Conservation (phyloP, 2,329 filamentous ascomycete species). For the Aspergillus hortae region DNA sequence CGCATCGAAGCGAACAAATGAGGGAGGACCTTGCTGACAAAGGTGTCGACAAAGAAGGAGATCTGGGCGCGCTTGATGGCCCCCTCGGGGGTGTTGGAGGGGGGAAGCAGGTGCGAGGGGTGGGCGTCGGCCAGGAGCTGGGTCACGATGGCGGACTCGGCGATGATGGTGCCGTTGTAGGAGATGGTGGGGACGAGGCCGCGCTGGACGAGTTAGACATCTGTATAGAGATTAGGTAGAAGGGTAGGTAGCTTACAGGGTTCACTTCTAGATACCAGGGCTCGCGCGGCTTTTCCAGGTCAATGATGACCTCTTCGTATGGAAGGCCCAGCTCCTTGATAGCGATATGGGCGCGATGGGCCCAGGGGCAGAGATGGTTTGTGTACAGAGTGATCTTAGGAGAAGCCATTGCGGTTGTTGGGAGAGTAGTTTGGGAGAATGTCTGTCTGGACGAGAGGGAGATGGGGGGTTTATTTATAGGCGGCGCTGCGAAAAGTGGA, state of each 20-base stretch:
- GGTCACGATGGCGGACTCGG: slow-evolving; percentile 69
- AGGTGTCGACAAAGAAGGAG: slow-evolving; percentile 70
- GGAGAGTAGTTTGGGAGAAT: not conserved
- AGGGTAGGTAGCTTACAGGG: slow-evolving; percentile 46
- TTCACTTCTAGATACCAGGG: slow-evolving; percentile 74
- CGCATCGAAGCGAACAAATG: slow-evolving; percentile 48
- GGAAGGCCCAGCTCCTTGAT: slow-evolving; percentile 63
- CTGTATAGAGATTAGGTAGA: not conserved
- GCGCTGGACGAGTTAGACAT: slow-evolving; percentile 41
- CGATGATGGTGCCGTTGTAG: slow-evolving; percentile 67
- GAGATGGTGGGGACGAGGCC: slow-evolving; percentile 71
- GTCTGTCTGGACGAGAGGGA: not conserved
- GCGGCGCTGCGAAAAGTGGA: not conserved
- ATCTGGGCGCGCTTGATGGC: slow-evolving; percentile 65
- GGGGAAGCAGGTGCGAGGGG: slow-evolving; percentile 61
- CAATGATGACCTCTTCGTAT: slow-evolving; percentile 70
- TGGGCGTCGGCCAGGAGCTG: slow-evolving; percentile 68
- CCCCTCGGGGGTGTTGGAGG: slow-evolving; percentile 50
- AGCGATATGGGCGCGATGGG: slow-evolving; percentile 71
- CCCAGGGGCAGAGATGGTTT: slow-evolving; percentile 66
- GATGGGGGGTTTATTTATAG: not conserved
- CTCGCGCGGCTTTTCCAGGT: slow-evolving; percentile 65
- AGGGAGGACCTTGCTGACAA: slow-evolving; percentile 57
- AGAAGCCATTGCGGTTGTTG: slow-evolving; percentile 22
- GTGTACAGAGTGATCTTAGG: slow-evolving; percentile 66